Base-by-base conservation (phyloP, 108 stramenopile genomes). In the Bacterosira constricta region DNA sequence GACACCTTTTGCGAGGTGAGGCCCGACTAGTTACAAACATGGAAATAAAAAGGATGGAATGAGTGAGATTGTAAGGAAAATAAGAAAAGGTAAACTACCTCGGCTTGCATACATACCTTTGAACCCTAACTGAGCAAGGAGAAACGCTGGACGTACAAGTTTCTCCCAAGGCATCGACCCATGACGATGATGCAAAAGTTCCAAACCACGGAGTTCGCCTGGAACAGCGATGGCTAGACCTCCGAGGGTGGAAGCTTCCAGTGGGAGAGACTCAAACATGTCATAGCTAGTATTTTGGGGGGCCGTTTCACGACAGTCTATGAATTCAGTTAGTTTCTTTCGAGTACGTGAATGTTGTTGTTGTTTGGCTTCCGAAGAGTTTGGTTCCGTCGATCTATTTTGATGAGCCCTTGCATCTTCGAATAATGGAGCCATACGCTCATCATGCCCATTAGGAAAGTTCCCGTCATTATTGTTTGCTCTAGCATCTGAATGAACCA, bases 271-370 rank as follows among this genome's bases (percentile, higher is more conserved):
- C 11, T 50, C 36, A 70, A 70, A 95, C 91, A 91, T 92, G 44
- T 86, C 82, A 13, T 30, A 30, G 12, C 77, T 42, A 15, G 90
- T 57, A 18, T 63, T 70, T 12, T 51, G 41, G 1, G 91, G 91
- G 18, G 94, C 94, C 2, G 77, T 65, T 71, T 95, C 94, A 25
- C 94, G 66, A 56, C 86, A 81, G 70, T 95, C 94, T 51, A 95
- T 88, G 39, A 95, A 88, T 54, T 89, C 84, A 5, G 83, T 81
- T 4, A 86, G 58, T 39, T 77, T 78, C 18, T 25, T 32, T 41
- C 25, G 6, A 12, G 15, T 7, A 6, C 11, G 12, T 9, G 17
- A 13, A 35, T 21, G 20, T 29, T 44, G 49, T 12, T 59, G 50
- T 1, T 18, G 21, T 18, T 47, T 23, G 17, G 20, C n/a, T 44